Evolutionary conservation across 148 eudicot species (phyloP).

Genomic region (Cornus florida): DNA sequence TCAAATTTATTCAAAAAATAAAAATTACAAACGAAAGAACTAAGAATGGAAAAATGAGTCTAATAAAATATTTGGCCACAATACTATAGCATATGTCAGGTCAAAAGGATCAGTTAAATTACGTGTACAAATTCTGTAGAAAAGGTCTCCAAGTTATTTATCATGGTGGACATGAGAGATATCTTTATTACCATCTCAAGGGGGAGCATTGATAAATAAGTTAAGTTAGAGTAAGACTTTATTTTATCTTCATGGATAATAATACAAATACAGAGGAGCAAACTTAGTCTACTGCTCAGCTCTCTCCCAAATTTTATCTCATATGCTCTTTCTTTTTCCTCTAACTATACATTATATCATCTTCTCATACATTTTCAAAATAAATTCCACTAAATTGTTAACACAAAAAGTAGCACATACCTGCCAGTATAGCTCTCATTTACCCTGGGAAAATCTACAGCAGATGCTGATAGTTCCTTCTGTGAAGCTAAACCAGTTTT

Average conservation of each 20-base stretch:
- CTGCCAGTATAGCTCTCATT: slow-evolving; percentile 91
- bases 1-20: no score
- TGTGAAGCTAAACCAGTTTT: slow-evolving; percentile 77
- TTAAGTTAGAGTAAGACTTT: not conserved
- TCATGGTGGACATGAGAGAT: not conserved
- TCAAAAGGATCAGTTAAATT: not conserved
- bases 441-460: slow-evolving; percentile 91
- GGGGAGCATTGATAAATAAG: not conserved
- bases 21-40: no score
- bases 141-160: not conserved
- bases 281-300: no score
- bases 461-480: slow-evolving; percentile 74
- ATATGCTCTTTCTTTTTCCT: no score
- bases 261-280: not conserved
- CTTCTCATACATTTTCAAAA: no score
- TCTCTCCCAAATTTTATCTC: no score
- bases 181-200: not conserved
- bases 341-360: no score
- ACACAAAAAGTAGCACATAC: slow-evolving; percentile 27
- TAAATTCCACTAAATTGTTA: not conserved
- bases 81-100: not conserved
- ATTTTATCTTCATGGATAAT: no score
- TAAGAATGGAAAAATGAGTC: no score
- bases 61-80: no score
- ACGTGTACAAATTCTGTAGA: not conserved